Evolutionary conservation across 768 basidiomycete species (phyloP).

Genomic region (Dacryopinax spathularia): DNA sequence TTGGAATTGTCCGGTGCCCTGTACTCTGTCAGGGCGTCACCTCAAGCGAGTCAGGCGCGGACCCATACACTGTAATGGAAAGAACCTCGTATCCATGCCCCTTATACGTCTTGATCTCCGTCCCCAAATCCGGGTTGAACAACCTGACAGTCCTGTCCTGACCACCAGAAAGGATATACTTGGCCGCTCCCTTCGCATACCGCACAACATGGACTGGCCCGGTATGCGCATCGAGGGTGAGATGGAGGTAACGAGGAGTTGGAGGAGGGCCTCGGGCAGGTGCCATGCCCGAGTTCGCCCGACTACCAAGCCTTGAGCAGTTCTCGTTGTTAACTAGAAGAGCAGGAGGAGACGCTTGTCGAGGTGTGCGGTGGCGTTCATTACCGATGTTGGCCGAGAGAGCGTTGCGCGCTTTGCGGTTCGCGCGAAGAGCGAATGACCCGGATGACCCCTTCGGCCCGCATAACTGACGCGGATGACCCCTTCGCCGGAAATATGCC

Average conservation of each 20-base stretch:
- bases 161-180: constrained; percentile 85
- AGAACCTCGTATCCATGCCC: constrained; percentile 95
- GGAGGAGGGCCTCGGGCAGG: neutral
- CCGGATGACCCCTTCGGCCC: no score
- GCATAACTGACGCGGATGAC: no score
- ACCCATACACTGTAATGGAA: constrained; percentile 66
- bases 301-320: neutral
- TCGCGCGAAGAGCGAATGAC: no score
- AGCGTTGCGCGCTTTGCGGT: no score
- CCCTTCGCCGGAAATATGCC: no score
- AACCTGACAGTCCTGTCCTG: constrained; percentile 79
- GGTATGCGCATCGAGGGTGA: constrained; percentile 33
- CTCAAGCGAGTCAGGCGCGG: neutral
- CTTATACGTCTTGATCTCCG: constrained; percentile 80
- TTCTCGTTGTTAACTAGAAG: neutral
- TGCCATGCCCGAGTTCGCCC: neutral
- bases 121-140: constrained; percentile 76
- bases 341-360: no score
- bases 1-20: constrained; percentile 88
- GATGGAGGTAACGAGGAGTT: neutral
- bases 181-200: constrained; percentile 76
- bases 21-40: constrained; percentile 2
- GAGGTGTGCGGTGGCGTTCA: no score
- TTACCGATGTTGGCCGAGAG: no score
- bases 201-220: constrained; percentile 84